Base-by-base conservation (phyloP, 495 filamentous ascomycete species). In the Hypoxylon intermedium region DNA sequence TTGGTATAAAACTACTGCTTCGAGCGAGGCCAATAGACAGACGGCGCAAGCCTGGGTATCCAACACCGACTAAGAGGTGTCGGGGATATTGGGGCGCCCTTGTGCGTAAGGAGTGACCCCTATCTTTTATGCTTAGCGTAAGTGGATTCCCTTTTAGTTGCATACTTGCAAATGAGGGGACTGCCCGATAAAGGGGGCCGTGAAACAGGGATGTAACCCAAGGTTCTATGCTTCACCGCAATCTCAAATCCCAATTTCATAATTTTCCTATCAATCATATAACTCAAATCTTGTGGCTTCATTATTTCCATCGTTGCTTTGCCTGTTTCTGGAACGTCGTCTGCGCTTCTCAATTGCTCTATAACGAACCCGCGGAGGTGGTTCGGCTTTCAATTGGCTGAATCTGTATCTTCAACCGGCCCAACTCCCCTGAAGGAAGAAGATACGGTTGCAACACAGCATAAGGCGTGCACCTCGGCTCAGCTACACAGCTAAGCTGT, bases 381-480 rank as follows among this genome's bases (percentile, higher is more conserved):
- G 51, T 23, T 57, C 19, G 26, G 26, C 9, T 16, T 40, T 61
- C 51, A 48, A 62, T 57, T 58, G 60, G 60, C 43, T 53, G 41
- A 42, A 51, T 48, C 44, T 24, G 9, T 44, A 11, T 49, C 31
- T 45, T 33, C 33, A 48, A 43, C 53, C 44, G 30, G 36, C 15
- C 19, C 20, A 26, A 49, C 50, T 53, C 33, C 38, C 53, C 20
- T 28, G 9, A 40, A 38, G 43, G 45, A 36, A 49, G 9, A 40
- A 38, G 43, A 50, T 42, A 49, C 56, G 24, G 15, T 54, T 40
- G 21, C n/a, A 38, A 15, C 36, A 38, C 36, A 38, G 36, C 36
- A 12, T 19, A 38, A 9, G 15, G 5, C 7, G 24, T 26, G 36
- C 16, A 38, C 36, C 36, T 38, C 36, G 36, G 36, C n/a, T 15